phyloP scores from a whole-genome alignment of 305 asterid genomes.

The Ajuga reptans region DNA sequence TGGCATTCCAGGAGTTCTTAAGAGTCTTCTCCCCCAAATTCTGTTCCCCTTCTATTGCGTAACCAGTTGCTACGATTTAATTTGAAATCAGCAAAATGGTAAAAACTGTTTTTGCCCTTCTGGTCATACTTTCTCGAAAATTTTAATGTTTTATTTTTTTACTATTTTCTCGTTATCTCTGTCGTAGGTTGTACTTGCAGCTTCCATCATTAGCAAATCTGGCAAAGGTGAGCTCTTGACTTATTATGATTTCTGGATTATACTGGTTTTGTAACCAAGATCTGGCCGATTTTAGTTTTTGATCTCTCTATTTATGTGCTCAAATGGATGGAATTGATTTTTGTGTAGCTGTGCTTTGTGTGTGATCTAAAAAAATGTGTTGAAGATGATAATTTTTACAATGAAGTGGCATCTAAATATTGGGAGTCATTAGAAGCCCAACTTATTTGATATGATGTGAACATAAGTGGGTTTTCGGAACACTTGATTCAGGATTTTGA shows the following conservation, averaged over 20 bases:
- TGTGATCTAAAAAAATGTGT: background rate
- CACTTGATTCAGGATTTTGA: background rate
- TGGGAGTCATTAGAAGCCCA: background rate
- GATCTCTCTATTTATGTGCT: background rate
- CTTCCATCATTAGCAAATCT: slow-evolving; percentile 70
- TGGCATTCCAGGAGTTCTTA: slow-evolving; percentile 24
- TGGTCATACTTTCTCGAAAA: background rate
- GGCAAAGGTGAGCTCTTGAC: slow-evolving; percentile 59
- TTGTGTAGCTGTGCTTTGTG: background rate
- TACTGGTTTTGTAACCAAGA: background rate
- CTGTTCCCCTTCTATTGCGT: background rate
- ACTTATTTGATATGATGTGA: background rate
- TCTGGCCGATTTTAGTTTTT: background rate
- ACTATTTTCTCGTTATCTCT: slow-evolving; percentile 1
- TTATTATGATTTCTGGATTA: background rate
- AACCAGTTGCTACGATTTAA: background rate
- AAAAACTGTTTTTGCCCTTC: background rate
- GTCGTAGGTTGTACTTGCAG: slow-evolving; percentile 82
- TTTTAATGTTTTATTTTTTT: slow-evolving; percentile 4
- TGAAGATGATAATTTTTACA: background rate
- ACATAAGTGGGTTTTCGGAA: background rate
- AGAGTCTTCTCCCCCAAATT: background rate
- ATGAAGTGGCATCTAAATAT: background rate
- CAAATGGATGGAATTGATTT: background rate
- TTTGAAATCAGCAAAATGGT: background rate